phyloP scores from a whole-genome alignment of 2,329 filamentous ascomycete species.

The Fonsecaea erecta region DNA sequence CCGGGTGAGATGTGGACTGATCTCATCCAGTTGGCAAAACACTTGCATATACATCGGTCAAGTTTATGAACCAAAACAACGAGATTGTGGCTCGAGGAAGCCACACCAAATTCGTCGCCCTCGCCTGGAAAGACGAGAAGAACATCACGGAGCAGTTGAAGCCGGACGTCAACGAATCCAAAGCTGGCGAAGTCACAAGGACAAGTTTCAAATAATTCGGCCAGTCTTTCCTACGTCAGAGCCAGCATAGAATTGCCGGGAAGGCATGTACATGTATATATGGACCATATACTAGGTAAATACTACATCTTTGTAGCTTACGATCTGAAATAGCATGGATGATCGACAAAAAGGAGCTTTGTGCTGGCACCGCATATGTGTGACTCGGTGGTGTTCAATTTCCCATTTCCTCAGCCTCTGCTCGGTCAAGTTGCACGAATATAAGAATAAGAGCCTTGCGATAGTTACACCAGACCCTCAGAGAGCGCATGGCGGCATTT shows the following conservation, averaged over 20 bases:
- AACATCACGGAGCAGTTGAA: conserved; percentile 65
- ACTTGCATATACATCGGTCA: conserved; percentile 66
- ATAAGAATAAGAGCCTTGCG: no score
- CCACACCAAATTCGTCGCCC: conserved; percentile 68
- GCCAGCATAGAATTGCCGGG: neutral
- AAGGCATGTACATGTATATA: conserved; percentile 9
- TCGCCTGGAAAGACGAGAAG: conserved; percentile 66
- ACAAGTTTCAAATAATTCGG: conserved; percentile 19
- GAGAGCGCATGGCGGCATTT: no score
- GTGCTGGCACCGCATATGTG: neutral
- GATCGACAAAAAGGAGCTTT: neutral
- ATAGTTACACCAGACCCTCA: no score
- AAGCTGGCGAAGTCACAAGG: conserved; percentile 28
- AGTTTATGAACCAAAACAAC: conserved; percentile 63
- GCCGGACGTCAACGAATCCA: conserved; percentile 40
- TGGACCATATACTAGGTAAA: neutral
- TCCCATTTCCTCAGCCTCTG: neutral
- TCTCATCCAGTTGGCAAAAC: conserved; percentile 63
- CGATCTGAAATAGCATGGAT: neutral
- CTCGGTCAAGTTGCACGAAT: neutral
- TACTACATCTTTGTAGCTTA: neutral
- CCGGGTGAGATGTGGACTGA: conserved; percentile 5
- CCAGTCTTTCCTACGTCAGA: neutral
- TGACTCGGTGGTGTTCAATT: neutral
- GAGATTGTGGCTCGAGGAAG: conserved; percentile 68